Conservation (phyloP, 2,329 filamentous ascomycete genomes). For the Mollisiaceae sp. region DNA sequence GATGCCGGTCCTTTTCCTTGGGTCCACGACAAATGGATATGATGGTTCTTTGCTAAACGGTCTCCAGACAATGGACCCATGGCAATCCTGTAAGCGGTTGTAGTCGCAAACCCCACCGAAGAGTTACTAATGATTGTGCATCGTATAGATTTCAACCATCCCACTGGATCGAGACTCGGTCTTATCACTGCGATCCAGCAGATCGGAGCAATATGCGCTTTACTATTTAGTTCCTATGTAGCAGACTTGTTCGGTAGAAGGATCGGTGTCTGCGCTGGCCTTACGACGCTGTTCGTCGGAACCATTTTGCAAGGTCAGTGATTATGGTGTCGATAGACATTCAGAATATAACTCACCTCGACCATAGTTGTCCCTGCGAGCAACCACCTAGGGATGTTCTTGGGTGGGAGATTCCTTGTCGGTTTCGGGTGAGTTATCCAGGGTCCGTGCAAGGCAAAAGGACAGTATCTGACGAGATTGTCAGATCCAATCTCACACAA, state of each 20-base stretch:
- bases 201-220: slow-evolving; percentile 49
- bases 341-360: background rate
- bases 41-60: slow-evolving; percentile 51
- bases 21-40: slow-evolving; percentile 46
- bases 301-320: slow-evolving; percentile 43
- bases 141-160: slow-evolving; percentile 31
- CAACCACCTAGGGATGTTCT: slow-evolving; percentile 44
- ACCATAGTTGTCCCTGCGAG: slow-evolving; percentile 38
- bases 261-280: slow-evolving; percentile 49
- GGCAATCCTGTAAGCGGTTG: slow-evolving; percentile 44
- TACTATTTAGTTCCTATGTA: slow-evolving; percentile 51
- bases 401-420: slow-evolving; percentile 43
- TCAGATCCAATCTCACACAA: slow-evolving; percentile 1
- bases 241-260: slow-evolving; percentile 51
- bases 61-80: slow-evolving; percentile 49
- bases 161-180: slow-evolving; percentile 44
- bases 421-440: slow-evolving; percentile 38
- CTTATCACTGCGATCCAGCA: slow-evolving; percentile 50
- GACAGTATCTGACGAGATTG: slow-evolving; percentile 36
- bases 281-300: slow-evolving; percentile 47
- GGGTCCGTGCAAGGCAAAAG: slow-evolving; percentile 44
- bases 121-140: background rate
- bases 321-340: background rate
- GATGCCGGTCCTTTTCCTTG: slow-evolving; percentile 44
- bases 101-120: background rate